Conservation (phyloP, 1,139 yeast genomes). For the Geotrichum candidum region DNA sequence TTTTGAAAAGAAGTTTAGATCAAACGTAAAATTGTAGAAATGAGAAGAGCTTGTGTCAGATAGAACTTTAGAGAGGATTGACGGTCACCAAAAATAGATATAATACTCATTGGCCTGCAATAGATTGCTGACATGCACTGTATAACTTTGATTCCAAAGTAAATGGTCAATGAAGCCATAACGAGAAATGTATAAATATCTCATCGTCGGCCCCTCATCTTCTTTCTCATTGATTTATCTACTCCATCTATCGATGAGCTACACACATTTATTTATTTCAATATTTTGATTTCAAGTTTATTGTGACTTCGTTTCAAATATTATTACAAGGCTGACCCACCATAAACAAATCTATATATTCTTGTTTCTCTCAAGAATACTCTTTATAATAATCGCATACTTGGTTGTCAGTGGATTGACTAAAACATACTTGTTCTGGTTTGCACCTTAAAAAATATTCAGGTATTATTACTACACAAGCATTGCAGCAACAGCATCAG, state of each 20-base stretch:
- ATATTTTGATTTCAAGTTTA: not conserved
- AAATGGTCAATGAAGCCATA: not conserved
- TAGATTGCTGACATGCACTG: not conserved
- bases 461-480: not conserved
- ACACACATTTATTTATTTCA: not conserved
- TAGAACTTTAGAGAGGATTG: not conserved
- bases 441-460: not conserved
- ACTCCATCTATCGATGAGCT: not conserved
- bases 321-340: not conserved
- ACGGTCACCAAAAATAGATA: not conserved
- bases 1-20: too few species aligned
- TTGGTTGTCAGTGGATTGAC: not conserved
- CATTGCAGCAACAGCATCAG: not conserved
- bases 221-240: not conserved
- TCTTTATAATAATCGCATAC: not conserved
- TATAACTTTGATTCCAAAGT: not conserved
- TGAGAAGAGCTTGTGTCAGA: not conserved
- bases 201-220: not conserved
- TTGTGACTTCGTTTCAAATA: not conserved
- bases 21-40: not conserved
- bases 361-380: not conserved
- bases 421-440: not conserved
- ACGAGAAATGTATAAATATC: not conserved
- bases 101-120: not conserved
- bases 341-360: not conserved